These are phyloP conservation scores for Cucumis hystrix DNA, from an alignment of 306 rosid species.

Conservation along the genomic window DNA sequence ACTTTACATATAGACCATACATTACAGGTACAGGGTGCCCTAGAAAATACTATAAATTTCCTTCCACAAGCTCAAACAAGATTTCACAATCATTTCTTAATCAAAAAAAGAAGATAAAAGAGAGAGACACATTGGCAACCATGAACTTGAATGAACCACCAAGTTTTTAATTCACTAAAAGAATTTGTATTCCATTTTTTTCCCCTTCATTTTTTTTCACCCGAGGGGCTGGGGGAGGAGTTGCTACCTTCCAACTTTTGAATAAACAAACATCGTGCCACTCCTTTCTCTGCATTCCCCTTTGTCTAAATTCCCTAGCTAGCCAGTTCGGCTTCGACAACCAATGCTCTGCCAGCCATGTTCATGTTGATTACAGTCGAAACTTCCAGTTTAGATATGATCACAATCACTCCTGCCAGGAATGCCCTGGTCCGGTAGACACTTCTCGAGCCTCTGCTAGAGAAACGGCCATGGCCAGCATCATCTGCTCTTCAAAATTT, in stretches of 20 bases:
- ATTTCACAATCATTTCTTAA: neutral
- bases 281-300: slow-evolving; percentile 17
- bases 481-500: slow-evolving; percentile 96
- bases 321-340: neutral
- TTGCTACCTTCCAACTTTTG: slow-evolving; percentile 35
- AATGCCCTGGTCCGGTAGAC: slow-evolving; percentile 45
- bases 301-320: slow-evolving; percentile 22
- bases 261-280: slow-evolving; percentile 20
- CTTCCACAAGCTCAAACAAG: neutral
- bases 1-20: neutral
- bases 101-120: neutral
- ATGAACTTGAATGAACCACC: neutral
- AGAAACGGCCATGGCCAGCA: slow-evolving; percentile 96
- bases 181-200: slow-evolving; percentile 10
- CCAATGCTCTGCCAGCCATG: slow-evolving; percentile 8
- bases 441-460: slow-evolving; percentile 71
- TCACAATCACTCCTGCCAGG: slow-evolving; percentile 50
- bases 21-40: neutral
- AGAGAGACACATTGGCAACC: neutral
- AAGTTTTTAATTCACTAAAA: slow-evolving; percentile 46
- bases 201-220: slow-evolving; percentile 17
- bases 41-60: neutral
- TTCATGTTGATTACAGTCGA: slow-evolving; percentile 11
- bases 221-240: slow-evolving; percentile 8
- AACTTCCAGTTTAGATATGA: neutral